phyloP scores from a whole-genome alignment of 2,329 filamentous ascomycete genomes.

The Oidium heveae region DNA sequence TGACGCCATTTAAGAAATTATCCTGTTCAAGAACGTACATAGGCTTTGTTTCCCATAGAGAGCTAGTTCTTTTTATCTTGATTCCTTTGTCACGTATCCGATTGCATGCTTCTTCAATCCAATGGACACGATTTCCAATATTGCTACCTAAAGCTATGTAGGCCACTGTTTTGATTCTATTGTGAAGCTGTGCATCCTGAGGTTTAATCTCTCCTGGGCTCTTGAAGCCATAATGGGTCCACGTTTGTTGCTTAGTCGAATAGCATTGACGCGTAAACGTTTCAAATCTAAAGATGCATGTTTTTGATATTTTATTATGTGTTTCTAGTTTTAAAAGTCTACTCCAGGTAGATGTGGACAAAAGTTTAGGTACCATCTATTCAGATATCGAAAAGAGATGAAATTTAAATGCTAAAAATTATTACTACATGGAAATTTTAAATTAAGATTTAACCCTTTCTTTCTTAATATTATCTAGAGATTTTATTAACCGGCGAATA shows the following conservation, averaged over 20 bases:
- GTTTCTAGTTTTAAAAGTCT: too few species aligned
- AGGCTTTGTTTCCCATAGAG: conserved; percentile 78
- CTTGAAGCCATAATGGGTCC: not conserved
- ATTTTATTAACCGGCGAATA: too few species aligned
- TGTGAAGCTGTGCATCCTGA: not conserved
- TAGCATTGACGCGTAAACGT: not conserved
- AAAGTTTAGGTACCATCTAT: too few species aligned
- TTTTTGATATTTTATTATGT: too few species aligned
- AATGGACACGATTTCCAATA: conserved; percentile 57
- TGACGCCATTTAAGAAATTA: conserved; percentile 75
- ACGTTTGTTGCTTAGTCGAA: not conserved
- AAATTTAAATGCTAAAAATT: too few species aligned
- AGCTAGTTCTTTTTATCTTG: conserved; percentile 54
- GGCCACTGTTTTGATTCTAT: conserved; percentile 18
- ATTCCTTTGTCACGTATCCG: conserved; percentile 54
- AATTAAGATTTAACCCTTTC: too few species aligned
- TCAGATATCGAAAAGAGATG: too few species aligned
- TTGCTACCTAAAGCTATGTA: conserved; percentile 88
- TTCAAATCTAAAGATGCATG: too few species aligned
- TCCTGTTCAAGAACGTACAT: conserved; percentile 91
- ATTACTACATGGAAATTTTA: too few species aligned
- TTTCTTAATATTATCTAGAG: too few species aligned
- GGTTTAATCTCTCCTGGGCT: not conserved
- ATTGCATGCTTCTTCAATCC: conserved; percentile 63
- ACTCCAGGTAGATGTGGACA: too few species aligned